These are phyloP conservation scores for Xylaria telfairii DNA, from an alignment of 495 filamentous ascomycete genomes.

Conservation along the genomic window DNA sequence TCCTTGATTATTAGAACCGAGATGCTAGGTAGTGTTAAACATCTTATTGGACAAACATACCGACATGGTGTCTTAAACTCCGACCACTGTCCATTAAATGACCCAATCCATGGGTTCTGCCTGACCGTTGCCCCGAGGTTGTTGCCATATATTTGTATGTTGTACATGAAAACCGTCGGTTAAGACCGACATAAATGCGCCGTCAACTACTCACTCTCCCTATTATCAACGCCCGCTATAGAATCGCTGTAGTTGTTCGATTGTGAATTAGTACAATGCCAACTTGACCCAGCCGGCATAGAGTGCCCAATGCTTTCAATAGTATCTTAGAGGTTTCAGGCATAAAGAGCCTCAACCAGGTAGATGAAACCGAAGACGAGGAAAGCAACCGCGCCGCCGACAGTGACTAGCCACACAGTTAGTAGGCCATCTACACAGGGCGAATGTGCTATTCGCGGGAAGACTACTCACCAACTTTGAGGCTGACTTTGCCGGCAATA, in stretches of 20 bases:
- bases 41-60: conserved; percentile 24
- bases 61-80: conserved; percentile 38
- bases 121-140: neutral
- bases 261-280: conserved; percentile 27
- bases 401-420: conserved; percentile 68
- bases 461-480: conserved; percentile 86
- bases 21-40: neutral
- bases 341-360: conserved; percentile 77
- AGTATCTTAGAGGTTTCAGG: conserved; percentile 32
- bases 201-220: neutral
- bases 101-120: conserved; percentile 1
- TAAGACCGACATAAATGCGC: neutral
- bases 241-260: neutral
- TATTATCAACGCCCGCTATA: conserved; percentile 19
- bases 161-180: conserved; percentile 20
- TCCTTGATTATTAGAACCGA: conserved; percentile 1
- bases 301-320: neutral
- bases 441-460: neutral
- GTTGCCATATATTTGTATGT: conserved; percentile 6
- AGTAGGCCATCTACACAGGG: neutral
- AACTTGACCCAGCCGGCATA: neutral
- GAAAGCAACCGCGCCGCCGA: conserved; percentile 93
- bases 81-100: conserved; percentile 31
- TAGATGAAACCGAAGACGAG: conserved; percentile 91
- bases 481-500: conserved; percentile 90